These are phyloP conservation scores for Primulina eburnea DNA, from an alignment of 257 asterid species.

Conservation along the genomic window DNA sequence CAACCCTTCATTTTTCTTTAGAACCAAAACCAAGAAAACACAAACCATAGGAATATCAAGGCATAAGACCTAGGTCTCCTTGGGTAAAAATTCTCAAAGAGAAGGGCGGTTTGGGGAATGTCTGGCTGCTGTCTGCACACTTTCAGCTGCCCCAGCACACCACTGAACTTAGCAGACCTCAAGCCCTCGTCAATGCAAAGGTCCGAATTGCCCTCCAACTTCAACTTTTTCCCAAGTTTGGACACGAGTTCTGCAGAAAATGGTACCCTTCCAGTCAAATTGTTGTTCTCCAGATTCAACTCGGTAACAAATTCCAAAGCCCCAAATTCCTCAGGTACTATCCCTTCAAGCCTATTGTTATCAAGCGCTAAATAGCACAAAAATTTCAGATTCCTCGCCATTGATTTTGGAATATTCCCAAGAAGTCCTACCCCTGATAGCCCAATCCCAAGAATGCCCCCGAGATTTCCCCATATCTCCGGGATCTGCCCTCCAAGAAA, in stretches of 20 bases:
- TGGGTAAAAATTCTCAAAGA: constrained; percentile 34
- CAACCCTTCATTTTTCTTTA: neutral
- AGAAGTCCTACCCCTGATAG: constrained; percentile 57
- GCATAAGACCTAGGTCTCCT: constrained; percentile 23
- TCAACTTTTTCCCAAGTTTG: constrained; percentile 65
- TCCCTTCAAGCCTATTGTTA: constrained; percentile 63
- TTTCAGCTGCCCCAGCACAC: constrained; percentile 40
- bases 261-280: constrained; percentile 72
- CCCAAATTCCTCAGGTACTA: constrained; percentile 66
- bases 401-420: constrained; percentile 66
- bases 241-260: constrained; percentile 53
- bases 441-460: constrained; percentile 58
- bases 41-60: constrained; percentile 30
- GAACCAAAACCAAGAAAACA: constrained; percentile 18
- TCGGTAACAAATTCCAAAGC: constrained; percentile 50
- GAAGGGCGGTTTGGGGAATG: constrained; percentile 46
- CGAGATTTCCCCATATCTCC: constrained; percentile 62
- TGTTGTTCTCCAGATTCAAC: constrained; percentile 72
- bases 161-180: constrained; percentile 40
- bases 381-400: constrained; percentile 54
- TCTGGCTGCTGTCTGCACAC: constrained; percentile 35
- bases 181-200: constrained; percentile 61
- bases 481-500: constrained; percentile 73
- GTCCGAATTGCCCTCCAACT: constrained; percentile 73
- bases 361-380: constrained; percentile 65